Base-by-base conservation (phyloP, 495 filamentous ascomycete genomes). In the Immersiella caudata region DNA sequence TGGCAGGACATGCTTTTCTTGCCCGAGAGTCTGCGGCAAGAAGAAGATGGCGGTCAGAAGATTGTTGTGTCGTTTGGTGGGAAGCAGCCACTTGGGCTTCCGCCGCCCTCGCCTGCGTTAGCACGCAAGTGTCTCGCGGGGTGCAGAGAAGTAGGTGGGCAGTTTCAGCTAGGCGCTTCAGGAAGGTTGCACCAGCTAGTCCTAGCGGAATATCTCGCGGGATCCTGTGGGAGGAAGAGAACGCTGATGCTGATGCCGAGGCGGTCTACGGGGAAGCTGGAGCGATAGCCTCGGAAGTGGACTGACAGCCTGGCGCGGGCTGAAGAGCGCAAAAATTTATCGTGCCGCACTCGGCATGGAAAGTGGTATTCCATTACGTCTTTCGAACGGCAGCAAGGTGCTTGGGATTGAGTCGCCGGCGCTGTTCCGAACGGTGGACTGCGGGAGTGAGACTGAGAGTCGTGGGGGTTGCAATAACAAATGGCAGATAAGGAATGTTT, bases 381-480 rank as follows among this genome's bases (percentile, higher is more conserved):
- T 35, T 59, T 59, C 57, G 40, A 69, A 70, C 21, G 60, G 60
- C 50, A 49, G 60, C n/a, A 67, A 33, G 18, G 65, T 65, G 60
- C 20, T 29, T 24, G 9, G 36, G 63, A 54, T 6, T 22, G 52
- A 65, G 9, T 50, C n/a, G 49, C 50, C 49, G 50, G 62, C 22
- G 29, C 50, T 16, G 49, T 52, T 35, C 52, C 25, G 40, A 50
- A 6, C 25, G 27, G n/a, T 24, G 62, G 27, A 26, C 29, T 20
- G 36, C 20, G 46, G 54, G 55, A 51, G 33, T 55, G 65, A 64
- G 65, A 54, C 61, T 25, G 59, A 60, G 55, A 36, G 40, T 36
- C 68, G 71, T 73, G 71, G 71, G 71, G 71, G 71, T 68, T 33
- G 57, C 16, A 33, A 67, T 50, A 29, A 65, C 35, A 27, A 66